Percentiles rank a stretch among this genome's conserved stretches.
These are phyloP conservation scores for Pholiota conissans DNA, from an alignment of 768 basidiomycete species.

Conservation along the genomic window DNA sequence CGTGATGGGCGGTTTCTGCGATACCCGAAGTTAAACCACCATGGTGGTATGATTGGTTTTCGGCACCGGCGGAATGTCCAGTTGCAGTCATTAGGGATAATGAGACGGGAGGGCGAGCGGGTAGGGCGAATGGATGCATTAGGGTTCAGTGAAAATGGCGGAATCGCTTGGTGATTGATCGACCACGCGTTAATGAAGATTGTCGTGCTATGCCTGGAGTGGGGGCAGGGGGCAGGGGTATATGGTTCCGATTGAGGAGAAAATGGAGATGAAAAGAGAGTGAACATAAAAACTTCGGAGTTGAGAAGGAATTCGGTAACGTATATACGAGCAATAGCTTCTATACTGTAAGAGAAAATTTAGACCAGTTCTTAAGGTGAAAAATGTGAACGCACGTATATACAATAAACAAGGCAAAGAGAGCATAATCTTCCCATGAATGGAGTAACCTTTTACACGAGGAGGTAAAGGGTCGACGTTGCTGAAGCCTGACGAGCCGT, in stretches of 20 bases:
- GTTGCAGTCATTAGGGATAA: conserved; percentile 25
- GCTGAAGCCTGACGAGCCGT: conserved; percentile 27
- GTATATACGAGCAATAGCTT: conserved; percentile 85
- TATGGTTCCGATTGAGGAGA: conserved; percentile 32
- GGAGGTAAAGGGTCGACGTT: conserved; percentile 48
- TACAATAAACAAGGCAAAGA: conserved; percentile 81
- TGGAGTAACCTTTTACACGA: conserved; percentile 68
- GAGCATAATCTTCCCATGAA: conserved; percentile 82
- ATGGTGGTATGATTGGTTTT: conserved; percentile 17
- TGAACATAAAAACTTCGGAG: conserved; percentile 63
- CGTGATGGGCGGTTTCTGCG: conserved; percentile 28
- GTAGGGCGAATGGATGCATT: conserved; percentile 55
- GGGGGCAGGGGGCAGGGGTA: conserved; percentile 26
- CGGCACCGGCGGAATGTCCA: conserved; percentile 8
- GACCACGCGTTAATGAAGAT: conserved; percentile 42
- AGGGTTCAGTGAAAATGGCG: conserved; percentile 45
- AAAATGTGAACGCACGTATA: conserved; percentile 69
- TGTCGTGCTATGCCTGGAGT: conserved; percentile 31
- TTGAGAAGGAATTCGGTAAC: conserved; percentile 89
- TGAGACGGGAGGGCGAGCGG: conserved; percentile 25
- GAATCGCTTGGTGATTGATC: conserved; percentile 47
- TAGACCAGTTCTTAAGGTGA: conserved; percentile 7
- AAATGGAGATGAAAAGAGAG: conserved; percentile 39
- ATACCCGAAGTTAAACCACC: conserved; percentile 28
- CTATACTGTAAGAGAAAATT: conserved; percentile 51